Evolutionary conservation across 1,284 basidiomycete genomes (phyloP).

Genomic region (Puccinia horiana): DNA sequence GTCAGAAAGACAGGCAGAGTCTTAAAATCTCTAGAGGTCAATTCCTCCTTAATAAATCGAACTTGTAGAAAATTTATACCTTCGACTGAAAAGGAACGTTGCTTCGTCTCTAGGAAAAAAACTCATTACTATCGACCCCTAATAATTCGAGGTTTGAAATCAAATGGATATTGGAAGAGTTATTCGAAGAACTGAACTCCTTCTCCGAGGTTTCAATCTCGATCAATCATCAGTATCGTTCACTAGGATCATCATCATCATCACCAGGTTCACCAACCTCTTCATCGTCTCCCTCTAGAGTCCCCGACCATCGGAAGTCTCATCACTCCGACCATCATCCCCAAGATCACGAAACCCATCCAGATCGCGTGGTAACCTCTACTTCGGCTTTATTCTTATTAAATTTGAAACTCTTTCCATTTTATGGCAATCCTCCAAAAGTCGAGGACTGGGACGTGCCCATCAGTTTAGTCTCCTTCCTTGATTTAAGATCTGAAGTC

Average conservation of each 20-base stretch:
- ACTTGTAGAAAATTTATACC: no score
- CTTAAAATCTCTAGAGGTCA: slow-evolving; percentile 80
- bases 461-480: slow-evolving; percentile 79
- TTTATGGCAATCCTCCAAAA: slow-evolving; percentile 86
- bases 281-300: not conserved
- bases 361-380: slow-evolving; percentile 60
- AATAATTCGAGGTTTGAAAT: slow-evolving; percentile 69
- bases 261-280: not conserved
- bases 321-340: not conserved
- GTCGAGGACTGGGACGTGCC: slow-evolving; percentile 96
- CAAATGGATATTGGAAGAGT: slow-evolving; percentile 85
- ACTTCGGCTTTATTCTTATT: slow-evolving; percentile 62
- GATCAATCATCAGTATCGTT: slow-evolving; percentile 72
- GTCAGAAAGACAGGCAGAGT: slow-evolving; percentile 92
- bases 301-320: not conserved
- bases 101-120: slow-evolving; percentile 82
- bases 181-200: slow-evolving; percentile 95
- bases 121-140: slow-evolving; percentile 77
- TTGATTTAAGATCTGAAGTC: slow-evolving; percentile 71
- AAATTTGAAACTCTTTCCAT: slow-evolving; percentile 89
- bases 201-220: slow-evolving; percentile 91
- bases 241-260: not conserved
- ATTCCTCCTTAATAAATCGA: slow-evolving; percentile 54
- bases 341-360: not conserved
- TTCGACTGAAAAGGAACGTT: no score